Base-by-base conservation (phyloP, 2,329 filamentous ascomycete species). In the Myriosclerotinia duriaeana region DNA sequence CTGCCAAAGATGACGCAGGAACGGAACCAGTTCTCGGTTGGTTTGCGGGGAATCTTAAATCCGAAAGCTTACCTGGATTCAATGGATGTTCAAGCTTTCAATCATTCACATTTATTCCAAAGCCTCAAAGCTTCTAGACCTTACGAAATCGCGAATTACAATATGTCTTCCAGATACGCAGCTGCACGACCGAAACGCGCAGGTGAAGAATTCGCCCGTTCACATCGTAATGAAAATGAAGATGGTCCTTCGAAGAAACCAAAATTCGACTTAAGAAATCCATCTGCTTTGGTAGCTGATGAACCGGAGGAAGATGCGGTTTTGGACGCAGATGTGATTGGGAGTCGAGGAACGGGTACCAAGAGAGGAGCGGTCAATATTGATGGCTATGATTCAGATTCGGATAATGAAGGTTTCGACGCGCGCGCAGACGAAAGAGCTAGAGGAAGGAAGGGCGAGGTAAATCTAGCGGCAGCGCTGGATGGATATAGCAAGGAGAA, bases 341-440 rank as follows among this genome's bases (percentile, higher is more conserved):
- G 93, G 20, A 85, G 84, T 63, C 84, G 87, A 22, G 86, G 86
- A 1, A 84, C 86, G 42, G 85, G 87, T 52, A 91, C 92, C 0
- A 97, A 97, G 78, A 91, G 95, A 69, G 94, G 94, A 72, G 95
- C 94, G 0, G 91, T 99, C 65, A 97, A 98, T 75, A 87, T 99
- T 52, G 95, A 98, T 75, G 95, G 95, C 61, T 99, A 98, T 79
- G 94, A 98, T 72, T 95, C 90, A 12, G 95, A 99, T 78, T 96
- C 94, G 2, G 87, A 90, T 63, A 94, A 96, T 71, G 95, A 98
- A 76, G 93, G 91, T 54, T 96, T 97, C 77, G 86, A 95, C 72
- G 85, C 85, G 42, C 86, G 91, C 62, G 89, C 90, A 7, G 87
- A 88, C 67, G 84, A 84, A 66, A 85, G 85, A 70, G 80, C 79